A percentile compares a stretch with the other conserved stretches of the same genome.
Evolutionary conservation across 2,329 filamentous ascomycete genomes (phyloP).

Genomic region (Botryotinia globosa): DNA sequence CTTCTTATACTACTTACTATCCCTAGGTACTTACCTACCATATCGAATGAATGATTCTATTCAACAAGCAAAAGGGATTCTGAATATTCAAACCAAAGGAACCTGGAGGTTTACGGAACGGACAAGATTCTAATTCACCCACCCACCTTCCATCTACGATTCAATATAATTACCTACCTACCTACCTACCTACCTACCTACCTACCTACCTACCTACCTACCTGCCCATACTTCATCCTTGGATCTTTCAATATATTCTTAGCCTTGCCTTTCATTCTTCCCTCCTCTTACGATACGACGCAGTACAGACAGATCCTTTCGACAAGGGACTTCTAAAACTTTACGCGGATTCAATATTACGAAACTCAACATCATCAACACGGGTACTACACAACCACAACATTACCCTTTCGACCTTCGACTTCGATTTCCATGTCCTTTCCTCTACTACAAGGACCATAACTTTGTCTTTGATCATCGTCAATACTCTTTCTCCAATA

Average conservation of each 20-base stretch:
- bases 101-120: neutral
- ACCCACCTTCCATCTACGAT: neutral
- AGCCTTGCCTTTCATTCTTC: neutral
- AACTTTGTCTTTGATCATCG: neutral
- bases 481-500: neutral
- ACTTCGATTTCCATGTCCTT: neutral
- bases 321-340: neutral
- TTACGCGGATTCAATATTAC: neutral
- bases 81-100: neutral
- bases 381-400: constrained; percentile 10
- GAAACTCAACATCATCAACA: constrained; percentile 2
- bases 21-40: too few relatives aligned
- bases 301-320: neutral
- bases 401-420: neutral
- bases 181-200: neutral
- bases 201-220: neutral
- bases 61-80: neutral
- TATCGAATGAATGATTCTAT: neutral
- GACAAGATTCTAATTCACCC: neutral
- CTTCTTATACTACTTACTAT: neutral
- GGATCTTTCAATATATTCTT: neutral
- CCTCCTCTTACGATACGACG: neutral
- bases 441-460: neutral
- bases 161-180: neutral
- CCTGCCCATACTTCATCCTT: neutral